These are phyloP conservation scores for Apiospora phragmitis DNA, from an alignment of 2,329 filamentous ascomycete species.

Conservation along the genomic window DNA sequence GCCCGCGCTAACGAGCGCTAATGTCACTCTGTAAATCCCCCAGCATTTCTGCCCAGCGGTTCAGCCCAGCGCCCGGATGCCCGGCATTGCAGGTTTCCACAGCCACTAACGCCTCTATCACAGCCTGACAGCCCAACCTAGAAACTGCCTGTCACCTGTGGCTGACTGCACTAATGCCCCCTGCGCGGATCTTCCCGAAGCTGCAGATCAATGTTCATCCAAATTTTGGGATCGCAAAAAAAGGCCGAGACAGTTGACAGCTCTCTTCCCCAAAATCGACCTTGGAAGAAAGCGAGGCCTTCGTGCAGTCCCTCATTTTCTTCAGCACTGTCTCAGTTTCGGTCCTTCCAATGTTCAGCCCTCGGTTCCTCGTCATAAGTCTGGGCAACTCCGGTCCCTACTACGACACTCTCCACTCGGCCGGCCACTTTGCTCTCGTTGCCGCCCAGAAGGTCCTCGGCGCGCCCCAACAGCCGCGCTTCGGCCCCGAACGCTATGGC, in stretches of 20 bases:
- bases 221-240: slow-evolving; percentile 6
- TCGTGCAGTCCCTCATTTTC: slow-evolving; percentile 4
- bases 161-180: neutral
- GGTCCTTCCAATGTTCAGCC: slow-evolving; percentile 22
- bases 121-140: neutral
- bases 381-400: slow-evolving; percentile 83
- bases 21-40: neutral
- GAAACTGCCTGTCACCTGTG: neutral
- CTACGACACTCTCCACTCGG: slow-evolving; percentile 79
- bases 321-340: neutral
- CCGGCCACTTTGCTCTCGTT: slow-evolving; percentile 77
- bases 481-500: slow-evolving; percentile 46
- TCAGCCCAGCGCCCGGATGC: neutral
- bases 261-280: neutral
- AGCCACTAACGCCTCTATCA: neutral
- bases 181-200: neutral
- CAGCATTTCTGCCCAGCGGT: neutral
- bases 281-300: neutral
- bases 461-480: slow-evolving; percentile 44
- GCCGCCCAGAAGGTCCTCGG: slow-evolving; percentile 54
- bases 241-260: too few relatives aligned
- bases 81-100: neutral
- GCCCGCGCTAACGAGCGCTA: neutral
- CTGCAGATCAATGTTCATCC: slow-evolving; percentile 2
- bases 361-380: slow-evolving; percentile 75